Base-by-base conservation (phyloP, 2,329 filamentous ascomycete genomes). In the Geosmithia flava region DNA sequence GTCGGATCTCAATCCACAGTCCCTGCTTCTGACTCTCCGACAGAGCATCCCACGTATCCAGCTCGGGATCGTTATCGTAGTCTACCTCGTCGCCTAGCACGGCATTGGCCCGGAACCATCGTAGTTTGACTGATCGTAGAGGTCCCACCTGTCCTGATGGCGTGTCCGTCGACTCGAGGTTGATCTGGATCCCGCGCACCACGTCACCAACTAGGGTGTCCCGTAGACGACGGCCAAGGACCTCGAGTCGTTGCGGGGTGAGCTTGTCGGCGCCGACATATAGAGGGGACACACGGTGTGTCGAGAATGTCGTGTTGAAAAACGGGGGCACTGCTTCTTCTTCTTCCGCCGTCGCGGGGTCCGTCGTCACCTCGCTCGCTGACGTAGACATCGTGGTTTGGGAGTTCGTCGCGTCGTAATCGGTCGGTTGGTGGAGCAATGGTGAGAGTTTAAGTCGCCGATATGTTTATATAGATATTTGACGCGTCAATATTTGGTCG, bases 271-370 rank as follows among this genome's bases (percentile, higher is more conserved):
- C 47, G 20, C 73, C 74, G 20, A 75, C 50, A 55, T 72, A 70
- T 1, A 81, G 63, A 1, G 76, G 75, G 0, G 76, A 79, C 2
- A 71, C 68, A 44, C 75, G 73, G 54, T 78, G 71, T 6, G 71
- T 71, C 3, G 76, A 74, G 53, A 78, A 80, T 15, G 75, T 78
- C 0, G 72, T 78, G 62, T 77, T 75, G 65, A 76, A 77, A 58
- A 81, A 74, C 2, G 68, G 68, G 20, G 67, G 63, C 15, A 27
- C 29, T 7, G 44, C 27, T 16, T 45, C 44, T 8, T 45, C 27
- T 10, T 45, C 20, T 23, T 45, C 44, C 13, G 30, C 30, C 19
- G 23, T 11, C 20, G 6, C 19, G 11, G 44, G 23, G 23, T 44
- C 20, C 6, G 27, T 37, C 33, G 33, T 37, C 33, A 16, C 33